A percentile compares a stretch with the other conserved stretches of the same genome.
These are phyloP conservation scores for Aspergillus unguis DNA, from an alignment of 2,329 filamentous ascomycete genomes.

Conservation along the genomic window DNA sequence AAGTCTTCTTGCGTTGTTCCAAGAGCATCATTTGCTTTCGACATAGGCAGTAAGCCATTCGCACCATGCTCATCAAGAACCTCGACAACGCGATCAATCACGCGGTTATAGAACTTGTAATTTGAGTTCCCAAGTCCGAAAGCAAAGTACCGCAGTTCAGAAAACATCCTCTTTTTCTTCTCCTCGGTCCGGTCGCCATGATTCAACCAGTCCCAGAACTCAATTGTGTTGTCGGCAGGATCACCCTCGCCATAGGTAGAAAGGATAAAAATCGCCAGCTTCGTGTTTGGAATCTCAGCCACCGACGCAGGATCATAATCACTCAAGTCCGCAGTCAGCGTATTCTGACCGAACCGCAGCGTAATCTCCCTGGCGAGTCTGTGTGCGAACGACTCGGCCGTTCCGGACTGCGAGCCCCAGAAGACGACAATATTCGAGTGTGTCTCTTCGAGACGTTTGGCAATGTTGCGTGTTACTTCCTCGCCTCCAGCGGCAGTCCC, in stretches of 20 bases:
- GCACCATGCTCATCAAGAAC: constrained; percentile 73
- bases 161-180: constrained; percentile 69
- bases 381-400: constrained; percentile 89
- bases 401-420: constrained; percentile 93
- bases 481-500: constrained; percentile 10
- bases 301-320: constrained; percentile 91
- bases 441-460: constrained; percentile 41
- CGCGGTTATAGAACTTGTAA: constrained; percentile 94
- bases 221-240: constrained; percentile 90
- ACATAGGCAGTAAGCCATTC: constrained; percentile 70
- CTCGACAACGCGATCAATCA: constrained; percentile 82
- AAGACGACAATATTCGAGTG: constrained; percentile 77
- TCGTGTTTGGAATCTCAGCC: constrained; percentile 73
- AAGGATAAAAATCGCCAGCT: constrained; percentile 83
- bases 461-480: constrained; percentile 48
- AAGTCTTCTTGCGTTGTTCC: constrained; percentile 97
- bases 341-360: constrained; percentile 85
- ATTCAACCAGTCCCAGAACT: constrained; percentile 82
- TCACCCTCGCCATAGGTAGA: constrained; percentile 95
- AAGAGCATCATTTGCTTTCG: constrained; percentile 88
- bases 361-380: constrained; percentile 87
- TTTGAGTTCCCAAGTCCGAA: constrained; percentile 96
- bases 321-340: constrained; percentile 88
- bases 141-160: constrained; percentile 69
- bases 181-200: constrained; percentile 45